Evolutionary conservation across 1,139 yeast genomes (phyloP).

Genomic region (Zygoascus hellenicus): DNA sequence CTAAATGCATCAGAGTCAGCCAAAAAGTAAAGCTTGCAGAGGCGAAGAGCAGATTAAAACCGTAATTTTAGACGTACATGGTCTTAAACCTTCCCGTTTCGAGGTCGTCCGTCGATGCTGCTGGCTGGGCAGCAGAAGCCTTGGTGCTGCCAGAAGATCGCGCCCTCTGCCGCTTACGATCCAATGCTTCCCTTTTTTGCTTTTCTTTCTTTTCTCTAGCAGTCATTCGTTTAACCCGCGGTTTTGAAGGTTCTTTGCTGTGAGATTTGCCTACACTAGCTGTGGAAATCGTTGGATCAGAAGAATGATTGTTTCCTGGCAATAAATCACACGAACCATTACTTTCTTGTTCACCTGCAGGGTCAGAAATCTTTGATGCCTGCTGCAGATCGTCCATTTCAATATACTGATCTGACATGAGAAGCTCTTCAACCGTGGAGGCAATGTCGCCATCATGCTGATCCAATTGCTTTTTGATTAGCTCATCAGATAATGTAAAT

Average conservation of each 20-base stretch:
- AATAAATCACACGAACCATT: constrained; percentile 1
- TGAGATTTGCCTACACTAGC: not conserved
- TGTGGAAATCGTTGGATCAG: too few relatives aligned
- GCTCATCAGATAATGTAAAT: constrained; percentile 15
- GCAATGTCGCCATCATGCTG: constrained; percentile 22
- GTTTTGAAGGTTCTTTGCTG: constrained; percentile 1
- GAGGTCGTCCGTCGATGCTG: not conserved
- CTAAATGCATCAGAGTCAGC: too few relatives aligned
- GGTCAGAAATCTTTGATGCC: not conserved
- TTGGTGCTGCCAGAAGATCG: not conserved
- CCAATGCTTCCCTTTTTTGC: constrained; percentile 29
- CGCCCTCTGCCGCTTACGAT: constrained; percentile 19
- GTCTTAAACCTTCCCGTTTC: constrained; percentile 12
- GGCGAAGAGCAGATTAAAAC: not conserved
- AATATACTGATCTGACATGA: constrained; percentile 11
- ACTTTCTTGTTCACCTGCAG: constrained; percentile 4
- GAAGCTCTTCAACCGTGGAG: constrained; percentile 22
- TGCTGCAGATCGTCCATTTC: not conserved
- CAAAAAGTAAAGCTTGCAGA: not conserved
- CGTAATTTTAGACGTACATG: constrained; percentile 13
- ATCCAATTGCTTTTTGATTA: constrained; percentile 18
- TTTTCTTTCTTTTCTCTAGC: constrained; percentile 31
- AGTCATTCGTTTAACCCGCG: constrained; percentile 17
- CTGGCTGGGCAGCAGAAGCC: not conserved
- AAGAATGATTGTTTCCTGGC: too few relatives aligned